Base-by-base conservation (phyloP, 345 rosid species). In the Viola odorata region DNA sequence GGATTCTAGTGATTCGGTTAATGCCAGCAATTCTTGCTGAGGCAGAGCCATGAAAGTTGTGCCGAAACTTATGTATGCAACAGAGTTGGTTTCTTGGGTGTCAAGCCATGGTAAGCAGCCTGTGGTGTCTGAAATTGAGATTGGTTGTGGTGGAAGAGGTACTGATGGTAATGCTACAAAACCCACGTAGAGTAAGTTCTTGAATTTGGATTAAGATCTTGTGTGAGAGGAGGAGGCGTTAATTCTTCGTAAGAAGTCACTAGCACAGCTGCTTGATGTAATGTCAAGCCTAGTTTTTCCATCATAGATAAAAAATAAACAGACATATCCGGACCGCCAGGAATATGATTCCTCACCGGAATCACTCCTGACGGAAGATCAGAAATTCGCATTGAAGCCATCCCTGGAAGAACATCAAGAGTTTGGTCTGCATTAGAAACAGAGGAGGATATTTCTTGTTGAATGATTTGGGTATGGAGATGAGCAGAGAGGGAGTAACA, bases 61-160 rank as follows among this genome's bases (percentile, higher is more conserved):
- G 44, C 95, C 91, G 9, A 87, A 87, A 66, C 88, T 66, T 45
- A 90, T 79, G 55, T 85, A 90, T 3, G 63, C 80, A 0, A 82
- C 86, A 0, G 32, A 23, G 16, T n/a, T 61, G 3, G 74, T 45
- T 1, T 75, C 12, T 48, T 65, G 76, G 58, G 48, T 57, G 52
- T 78, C 77, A 0, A 87, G 49, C 91, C 91, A 89, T n/a, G 71
- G 61, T 65, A 87, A 63, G 55, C 91, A 85, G 0, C 81, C 73
- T 7, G 79, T 69, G 14, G 60, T 42, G 59, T 87, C 91, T 0
- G 54, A 10, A 32, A 44, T 44, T 4, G 82, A 50, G 12, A 50
- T 63, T 7, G 57, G 61, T 23, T 23, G 32, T 23, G 32, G 32
- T 23, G 32, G 32, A 23, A 23, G 32, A 23, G 32, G 32, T 1